Base-by-base conservation (phyloP, 2,329 filamentous ascomycete species). In the Ophiostoma australiae region DNA sequence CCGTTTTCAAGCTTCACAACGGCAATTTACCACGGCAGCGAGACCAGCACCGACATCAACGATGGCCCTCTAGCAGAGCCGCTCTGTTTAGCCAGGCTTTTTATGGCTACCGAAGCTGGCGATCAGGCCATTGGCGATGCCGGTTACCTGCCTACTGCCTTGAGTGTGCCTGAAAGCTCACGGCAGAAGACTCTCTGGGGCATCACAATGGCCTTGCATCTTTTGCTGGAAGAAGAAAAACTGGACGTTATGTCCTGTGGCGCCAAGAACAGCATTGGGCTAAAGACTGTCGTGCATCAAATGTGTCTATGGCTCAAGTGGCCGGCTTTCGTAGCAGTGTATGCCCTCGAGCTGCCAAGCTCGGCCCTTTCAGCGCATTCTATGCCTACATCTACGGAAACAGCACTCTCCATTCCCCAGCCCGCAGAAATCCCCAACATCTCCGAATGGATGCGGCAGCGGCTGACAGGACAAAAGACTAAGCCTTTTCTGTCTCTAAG, bases 141-240 rank as follows among this genome's bases (percentile, higher is more conserved):
- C 11, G 90, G 90, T 0, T 91, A 89, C 76, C 82, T 94, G 70
- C 90, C 91, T 37, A 91, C 89, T 0, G 86, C 85, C 1, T 71
- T 81, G 2, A 79, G 79, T 68, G 80, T 84, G 69, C 85, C 83
- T 70, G 81, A 85, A 52, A 86, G 87, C 71, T 83, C 84, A 68
- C 85, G 88, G 63, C 84, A 86, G 71, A 89, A 84, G 76, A 80
- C 88, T 70, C 84, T 91, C 44, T 82, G 90, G 77, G 86, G 91
- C 76, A 84, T 91, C 69, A 85, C 94, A 52, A 82, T 96, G 74
- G 90, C 87, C 0, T 82, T 99, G 15, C 95, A 99, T 80, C 83
- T 98, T 3, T 82, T 97, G n/a, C 85, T 91, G 0, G 94, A 99
- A 78, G 95, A 99, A 78, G 85, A 91, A 73, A 98, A 97, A 77